Base-by-base conservation (phyloP, 768 basidiomycete species). In the Leccinum subgranulosum region DNA sequence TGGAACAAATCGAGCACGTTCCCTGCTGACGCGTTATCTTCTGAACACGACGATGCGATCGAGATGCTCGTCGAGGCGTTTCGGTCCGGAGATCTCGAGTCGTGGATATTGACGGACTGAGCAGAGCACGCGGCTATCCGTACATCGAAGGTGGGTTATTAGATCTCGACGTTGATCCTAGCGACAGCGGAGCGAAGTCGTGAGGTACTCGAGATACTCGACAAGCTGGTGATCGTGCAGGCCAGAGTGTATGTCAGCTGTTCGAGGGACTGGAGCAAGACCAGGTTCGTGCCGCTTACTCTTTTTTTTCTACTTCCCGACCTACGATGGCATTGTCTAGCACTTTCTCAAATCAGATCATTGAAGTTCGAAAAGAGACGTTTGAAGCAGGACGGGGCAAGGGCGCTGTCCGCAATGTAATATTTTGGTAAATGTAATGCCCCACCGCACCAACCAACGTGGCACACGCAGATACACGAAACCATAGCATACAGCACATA, bases 181-280 rank as follows among this genome's bases (percentile, higher is more conserved):
- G 15, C 34, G 34, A 34, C 12, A 15, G 7, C 14, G 12, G 34
- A 34, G 33, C 33, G 14, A 14, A 15, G 33, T 14, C 73, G 17
- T 0, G 85, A 85, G 0, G 70, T 81, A 21, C 60, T 76, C 48
- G 83, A 79, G 1, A 85, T 86, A 49, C 60, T 87, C 56, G 82
- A 86, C 57, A 85, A 85, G 68, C 68, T 80, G 56, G 76, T 84
- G 43, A 75, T 77, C 15, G 76, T 75, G 56, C 68, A 75, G 28
- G 79, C 84, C 21, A 67, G 72, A 41, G 51, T 80, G 34, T 86
- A 86, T 56, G 68, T 86, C n/a, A 79, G 78, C 33, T 84, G 81
- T 4, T 76, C 75, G 28, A 69, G 66, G 4, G 72, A 75, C 8
- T 84, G 83, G 59, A 76, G 80, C 45, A 73, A 76, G 49, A 69